Percentiles rank a stretch among this genome's conserved stretches.
Evolutionary conservation across 2,329 filamentous ascomycete species (phyloP).

Genomic region (Aspergillus novofumigatus): DNA sequence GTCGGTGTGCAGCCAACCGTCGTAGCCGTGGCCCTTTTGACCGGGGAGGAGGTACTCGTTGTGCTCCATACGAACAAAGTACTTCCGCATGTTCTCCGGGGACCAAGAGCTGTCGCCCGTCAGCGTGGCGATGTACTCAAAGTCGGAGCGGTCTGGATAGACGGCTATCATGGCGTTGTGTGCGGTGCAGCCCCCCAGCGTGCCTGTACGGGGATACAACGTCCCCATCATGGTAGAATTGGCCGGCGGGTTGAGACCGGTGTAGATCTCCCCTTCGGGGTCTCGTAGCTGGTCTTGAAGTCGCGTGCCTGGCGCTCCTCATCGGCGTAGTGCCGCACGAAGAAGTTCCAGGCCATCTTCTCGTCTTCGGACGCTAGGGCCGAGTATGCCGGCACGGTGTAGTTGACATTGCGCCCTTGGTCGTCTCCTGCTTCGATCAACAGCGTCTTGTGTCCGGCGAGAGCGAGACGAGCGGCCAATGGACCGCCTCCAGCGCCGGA

Average conservation of each 20-base stretch:
- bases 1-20: slow-evolving; percentile 24
- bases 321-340: slow-evolving; percentile 33
- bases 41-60: slow-evolving; percentile 47
- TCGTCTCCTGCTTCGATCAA: slow-evolving; percentile 39
- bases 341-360: slow-evolving; percentile 32
- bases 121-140: slow-evolving; percentile 52
- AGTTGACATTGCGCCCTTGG: slow-evolving; percentile 27
- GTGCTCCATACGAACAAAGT: slow-evolving; percentile 53
- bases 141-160: slow-evolving; percentile 58
- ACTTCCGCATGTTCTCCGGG: slow-evolving; percentile 54
- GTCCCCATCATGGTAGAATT: slow-evolving; percentile 52
- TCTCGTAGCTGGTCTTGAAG: slow-evolving; percentile 40
- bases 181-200: slow-evolving; percentile 55
- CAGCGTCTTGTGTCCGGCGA: slow-evolving; percentile 32
- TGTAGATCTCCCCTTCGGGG: slow-evolving; percentile 49
- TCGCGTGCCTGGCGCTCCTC: slow-evolving; percentile 25
- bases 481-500: slow-evolving; percentile 36
- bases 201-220: slow-evolving; percentile 56
- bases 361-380: slow-evolving; percentile 27
- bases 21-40: slow-evolving; percentile 42
- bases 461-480: slow-evolving; percentile 32
- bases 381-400: slow-evolving; percentile 27
- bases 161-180: slow-evolving; percentile 60
- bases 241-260: slow-evolving; percentile 50
- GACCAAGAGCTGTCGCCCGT: slow-evolving; percentile 60